Evolutionary conservation across 345 rosid species (phyloP).

Genomic region (Cochlearia excelsa): DNA sequence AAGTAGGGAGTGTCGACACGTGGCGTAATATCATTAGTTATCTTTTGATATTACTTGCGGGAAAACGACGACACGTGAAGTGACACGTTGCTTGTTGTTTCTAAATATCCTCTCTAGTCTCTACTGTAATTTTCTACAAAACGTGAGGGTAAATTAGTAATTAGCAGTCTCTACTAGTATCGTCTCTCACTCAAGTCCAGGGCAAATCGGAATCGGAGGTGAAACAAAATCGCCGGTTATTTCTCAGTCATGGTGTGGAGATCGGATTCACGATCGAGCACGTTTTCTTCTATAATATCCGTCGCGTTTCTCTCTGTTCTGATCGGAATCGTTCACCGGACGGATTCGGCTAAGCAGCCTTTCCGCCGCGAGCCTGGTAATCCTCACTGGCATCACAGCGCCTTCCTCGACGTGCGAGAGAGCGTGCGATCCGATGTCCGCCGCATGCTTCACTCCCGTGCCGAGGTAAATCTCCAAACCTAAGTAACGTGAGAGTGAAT

Average conservation of each 20-base stretch:
- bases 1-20: slow-evolving; percentile 22
- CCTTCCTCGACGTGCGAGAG: slow-evolving; percentile 85
- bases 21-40: not conserved
- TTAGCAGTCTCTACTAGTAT: not conserved
- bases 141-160: slow-evolving; percentile 24
- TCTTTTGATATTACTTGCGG: slow-evolving; percentile 24
- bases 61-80: slow-evolving; percentile 18
- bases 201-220: slow-evolving; percentile 30
- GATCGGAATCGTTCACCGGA: slow-evolving; percentile 42
- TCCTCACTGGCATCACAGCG: slow-evolving; percentile 97
- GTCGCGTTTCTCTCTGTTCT: slow-evolving; percentile 25
- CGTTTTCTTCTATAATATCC: slow-evolving; percentile 9
- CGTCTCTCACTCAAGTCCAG: slow-evolving; percentile 24
- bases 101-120: slow-evolving; percentile 21
- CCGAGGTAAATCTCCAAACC: slow-evolving; percentile 71
- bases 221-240: slow-evolving; percentile 24
- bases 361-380: slow-evolving; percentile 93
- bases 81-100: slow-evolving; percentile 37
- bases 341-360: slow-evolving; percentile 63
- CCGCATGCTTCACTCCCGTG: slow-evolving; percentile 95
- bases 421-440: slow-evolving; percentile 89
- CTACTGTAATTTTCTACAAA: slow-evolving; percentile 4
- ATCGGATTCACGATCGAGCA: slow-evolving; percentile 23
- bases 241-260: slow-evolving; percentile 38
- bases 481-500: too few relatives aligned